Conservation (phyloP, 1,139 yeast species). For the Blastobotrys malaysiensis region DNA sequence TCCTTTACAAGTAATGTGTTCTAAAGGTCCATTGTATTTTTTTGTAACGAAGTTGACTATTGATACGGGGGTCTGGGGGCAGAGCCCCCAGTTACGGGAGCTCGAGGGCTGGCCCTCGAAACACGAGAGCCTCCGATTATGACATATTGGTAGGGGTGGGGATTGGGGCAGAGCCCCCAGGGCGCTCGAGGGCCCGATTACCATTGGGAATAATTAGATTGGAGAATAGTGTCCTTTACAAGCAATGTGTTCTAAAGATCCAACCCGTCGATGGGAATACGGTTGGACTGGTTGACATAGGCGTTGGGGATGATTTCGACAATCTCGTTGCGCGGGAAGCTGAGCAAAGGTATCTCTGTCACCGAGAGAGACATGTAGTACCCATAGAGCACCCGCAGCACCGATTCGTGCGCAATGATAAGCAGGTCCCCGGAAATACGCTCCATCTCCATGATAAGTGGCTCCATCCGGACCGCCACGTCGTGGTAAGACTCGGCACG, state of each 20-base stretch:
- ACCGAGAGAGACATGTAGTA: constrained; percentile 91
- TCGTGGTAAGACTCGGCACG: constrained; percentile 95
- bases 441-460: constrained; percentile 87
- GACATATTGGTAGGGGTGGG: no score
- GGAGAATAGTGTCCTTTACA: no score
- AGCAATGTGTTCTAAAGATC: constrained; percentile 16
- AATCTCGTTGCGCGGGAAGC: constrained; percentile 74
- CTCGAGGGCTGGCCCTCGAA: no score
- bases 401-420: constrained; percentile 90
- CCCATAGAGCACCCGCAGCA: constrained; percentile 83
- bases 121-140: no score
- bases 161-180: no score
- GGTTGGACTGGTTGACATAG: constrained; percentile 66
- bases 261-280: constrained; percentile 39
- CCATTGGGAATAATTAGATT: no score
- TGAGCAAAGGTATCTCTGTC: constrained; percentile 71
- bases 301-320: constrained; percentile 88
- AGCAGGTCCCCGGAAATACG: constrained; percentile 82
- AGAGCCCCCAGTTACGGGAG: no score
- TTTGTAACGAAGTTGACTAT: no score
- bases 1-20: no score
- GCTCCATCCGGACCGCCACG: constrained; percentile 89
- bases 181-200: no score
- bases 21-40: no score
- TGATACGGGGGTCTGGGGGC: no score